These are phyloP conservation scores for Bretschneidera sinensis DNA, from an alignment of 345 rosid genomes.

Conservation along the genomic window DNA sequence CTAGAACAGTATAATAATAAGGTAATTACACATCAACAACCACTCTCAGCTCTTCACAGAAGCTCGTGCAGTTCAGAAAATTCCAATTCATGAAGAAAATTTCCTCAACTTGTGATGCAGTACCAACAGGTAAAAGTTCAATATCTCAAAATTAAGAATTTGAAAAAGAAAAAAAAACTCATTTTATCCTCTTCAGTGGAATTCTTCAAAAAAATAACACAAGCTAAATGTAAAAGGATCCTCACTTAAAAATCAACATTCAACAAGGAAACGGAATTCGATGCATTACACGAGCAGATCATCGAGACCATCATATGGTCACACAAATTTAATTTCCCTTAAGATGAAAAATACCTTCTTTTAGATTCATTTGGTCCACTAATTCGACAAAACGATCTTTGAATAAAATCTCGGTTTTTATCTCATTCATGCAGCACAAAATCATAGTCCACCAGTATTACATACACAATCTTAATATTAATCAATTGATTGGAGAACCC, in stretches of 20 bases:
- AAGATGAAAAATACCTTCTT: conserved; percentile 1
- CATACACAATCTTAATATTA: neutral
- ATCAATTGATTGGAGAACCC: neutral
- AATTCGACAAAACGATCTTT: neutral
- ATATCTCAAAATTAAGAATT: conserved; percentile 1
- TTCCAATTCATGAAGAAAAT: conserved; percentile 1
- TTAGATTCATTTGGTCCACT: conserved; percentile 4
- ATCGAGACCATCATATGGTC: conserved; percentile 3
- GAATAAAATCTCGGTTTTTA: neutral
- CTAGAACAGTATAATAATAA: neutral
- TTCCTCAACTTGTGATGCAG: conserved; percentile 15
- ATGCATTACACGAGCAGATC: conserved; percentile 2
- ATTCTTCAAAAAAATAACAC: conserved; percentile 22
- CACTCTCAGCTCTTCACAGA: neutral
- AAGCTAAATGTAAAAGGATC: conserved; percentile 17
- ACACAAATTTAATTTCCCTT: neutral
- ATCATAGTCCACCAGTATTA: no score
- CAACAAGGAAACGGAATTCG: conserved; percentile 4
- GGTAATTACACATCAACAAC: no score
- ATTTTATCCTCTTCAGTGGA: conserved; percentile 17
- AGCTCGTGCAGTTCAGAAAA: neutral
- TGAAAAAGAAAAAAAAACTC: conserved; percentile 6
- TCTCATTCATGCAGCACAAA: conserved; percentile 12
- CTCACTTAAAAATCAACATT: conserved; percentile 8
- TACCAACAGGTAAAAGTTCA: conserved; percentile 12